Conservation (phyloP, 2,329 filamentous ascomycete genomes). For the Lasiodiplodia theobromae region DNA sequence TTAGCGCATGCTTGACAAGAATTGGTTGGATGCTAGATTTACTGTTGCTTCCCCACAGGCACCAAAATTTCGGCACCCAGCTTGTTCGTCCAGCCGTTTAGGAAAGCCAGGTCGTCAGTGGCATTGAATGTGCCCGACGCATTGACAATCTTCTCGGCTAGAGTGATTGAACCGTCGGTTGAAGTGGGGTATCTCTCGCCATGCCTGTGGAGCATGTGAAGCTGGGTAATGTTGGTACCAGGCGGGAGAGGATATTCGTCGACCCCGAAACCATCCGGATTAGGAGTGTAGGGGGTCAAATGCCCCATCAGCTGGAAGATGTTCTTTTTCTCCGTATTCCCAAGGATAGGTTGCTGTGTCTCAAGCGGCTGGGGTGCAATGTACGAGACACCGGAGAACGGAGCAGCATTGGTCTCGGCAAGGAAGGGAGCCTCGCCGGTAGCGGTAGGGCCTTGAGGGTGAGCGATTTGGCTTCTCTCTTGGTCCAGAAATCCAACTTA, state of each 20-base stretch:
- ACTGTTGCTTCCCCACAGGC: conserved; percentile 73
- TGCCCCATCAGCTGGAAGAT: conserved; percentile 76
- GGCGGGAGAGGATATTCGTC: conserved; percentile 72
- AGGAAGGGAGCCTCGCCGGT: conserved; percentile 74
- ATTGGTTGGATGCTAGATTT: not conserved
- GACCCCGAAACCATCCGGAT: conserved; percentile 73
- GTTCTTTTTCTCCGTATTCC: conserved; percentile 64
- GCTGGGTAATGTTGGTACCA: conserved; percentile 72
- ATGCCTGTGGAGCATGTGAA: conserved; percentile 77
- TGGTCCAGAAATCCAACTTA: not conserved
- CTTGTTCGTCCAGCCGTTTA: conserved; percentile 72
- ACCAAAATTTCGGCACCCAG: conserved; percentile 76
- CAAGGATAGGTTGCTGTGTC: conserved; percentile 72
- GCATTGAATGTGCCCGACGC: conserved; percentile 63
- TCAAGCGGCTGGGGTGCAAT: conserved; percentile 74
- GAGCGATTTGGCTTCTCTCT: not conserved
- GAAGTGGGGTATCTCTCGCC: conserved; percentile 76
- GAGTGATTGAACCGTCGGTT: conserved; percentile 64
- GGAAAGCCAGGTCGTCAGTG: conserved; percentile 67
- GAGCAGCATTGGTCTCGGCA: conserved; percentile 72
- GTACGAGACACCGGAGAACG: conserved; percentile 67
- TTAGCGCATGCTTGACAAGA: not conserved
- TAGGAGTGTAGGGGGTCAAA: conserved; percentile 73
- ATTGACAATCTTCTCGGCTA: conserved; percentile 62
- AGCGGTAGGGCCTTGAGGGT: conserved; percentile 66